These are phyloP conservation scores for Entomortierella parvispora DNA, from an alignment of 192 early-diverging fungal species.

Conservation along the genomic window DNA sequence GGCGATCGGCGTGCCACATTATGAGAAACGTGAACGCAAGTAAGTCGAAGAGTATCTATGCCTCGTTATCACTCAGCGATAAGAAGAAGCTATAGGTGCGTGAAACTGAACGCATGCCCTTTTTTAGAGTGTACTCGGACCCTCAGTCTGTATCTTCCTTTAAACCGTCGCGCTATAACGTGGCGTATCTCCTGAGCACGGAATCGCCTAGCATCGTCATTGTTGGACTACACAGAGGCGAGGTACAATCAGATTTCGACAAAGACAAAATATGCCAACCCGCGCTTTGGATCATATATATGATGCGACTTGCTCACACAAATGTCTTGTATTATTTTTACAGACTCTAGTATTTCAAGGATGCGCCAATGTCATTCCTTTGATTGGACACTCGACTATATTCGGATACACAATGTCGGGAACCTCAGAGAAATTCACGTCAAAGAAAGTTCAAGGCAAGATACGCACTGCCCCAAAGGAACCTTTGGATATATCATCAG, in stretches of 20 bases:
- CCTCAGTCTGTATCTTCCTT: constrained; percentile 48
- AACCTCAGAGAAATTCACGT: constrained; percentile 11
- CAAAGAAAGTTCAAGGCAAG: constrained; percentile 6
- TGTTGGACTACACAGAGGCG: constrained; percentile 54
- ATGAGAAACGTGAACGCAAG: constrained; percentile 37
- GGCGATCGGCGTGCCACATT: not conserved
- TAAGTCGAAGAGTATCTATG: not conserved
- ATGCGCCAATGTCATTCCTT: constrained; percentile 52
- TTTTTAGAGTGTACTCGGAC: constrained; percentile 31
- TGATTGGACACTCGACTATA: constrained; percentile 54
- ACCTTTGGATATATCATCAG: constrained; percentile 15
- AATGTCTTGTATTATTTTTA: not conserved
- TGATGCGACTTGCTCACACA: not conserved
- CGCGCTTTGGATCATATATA: too few relatives aligned
- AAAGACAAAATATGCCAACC: too few relatives aligned
- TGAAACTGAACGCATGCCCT: too few relatives aligned
- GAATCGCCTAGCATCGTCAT: constrained; percentile 29
- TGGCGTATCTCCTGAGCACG: constrained; percentile 17
- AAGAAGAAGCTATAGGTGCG: too few relatives aligned
- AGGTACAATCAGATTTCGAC: constrained; percentile 32
- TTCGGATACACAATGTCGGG: constrained; percentile 55
- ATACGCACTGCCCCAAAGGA: not conserved
- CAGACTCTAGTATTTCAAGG: constrained; percentile 64
- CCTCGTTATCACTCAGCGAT: too few relatives aligned
- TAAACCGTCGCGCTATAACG: constrained; percentile 36